Conservation (phyloP, 331 rosid species). For the Malus hybrid region DNA sequence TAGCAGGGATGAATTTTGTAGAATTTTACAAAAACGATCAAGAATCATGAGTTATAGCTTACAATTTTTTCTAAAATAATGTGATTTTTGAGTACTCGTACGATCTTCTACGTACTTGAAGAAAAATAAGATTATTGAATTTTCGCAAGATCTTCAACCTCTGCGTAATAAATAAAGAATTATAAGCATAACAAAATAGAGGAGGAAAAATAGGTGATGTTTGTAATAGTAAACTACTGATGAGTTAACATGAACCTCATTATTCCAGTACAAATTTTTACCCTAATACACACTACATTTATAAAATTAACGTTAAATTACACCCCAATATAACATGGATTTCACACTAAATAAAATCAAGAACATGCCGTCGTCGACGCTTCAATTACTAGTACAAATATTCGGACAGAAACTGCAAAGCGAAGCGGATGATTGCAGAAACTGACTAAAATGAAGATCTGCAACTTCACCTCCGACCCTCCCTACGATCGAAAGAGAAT, state of each 20-base stretch:
- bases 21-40: neutral
- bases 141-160: neutral
- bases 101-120: neutral
- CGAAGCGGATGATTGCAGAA: conserved; percentile 27
- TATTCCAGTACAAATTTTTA: neutral
- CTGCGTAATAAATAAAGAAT: neutral
- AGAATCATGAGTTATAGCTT: neutral
- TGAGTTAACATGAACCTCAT: neutral
- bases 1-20: neutral
- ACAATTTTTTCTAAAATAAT: too few species aligned
- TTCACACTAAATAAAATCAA: neutral
- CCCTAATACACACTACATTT: neutral
- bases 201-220: neutral
- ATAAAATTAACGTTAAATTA: neutral
- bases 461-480: conserved; percentile 34
- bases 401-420: conserved; percentile 9
- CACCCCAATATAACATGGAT: neutral
- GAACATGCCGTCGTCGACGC: conserved; percentile 1
- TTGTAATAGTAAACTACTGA: neutral
- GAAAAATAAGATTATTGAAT: neutral
- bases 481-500: conserved; percentile 10
- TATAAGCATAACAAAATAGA: neutral
- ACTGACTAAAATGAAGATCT: conserved; percentile 23
- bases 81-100: neutral
- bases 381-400: conserved; percentile 22